Base-by-base conservation (phyloP, 2,329 filamentous ascomycete genomes). In the Tolypocladium cylindrosporum region DNA sequence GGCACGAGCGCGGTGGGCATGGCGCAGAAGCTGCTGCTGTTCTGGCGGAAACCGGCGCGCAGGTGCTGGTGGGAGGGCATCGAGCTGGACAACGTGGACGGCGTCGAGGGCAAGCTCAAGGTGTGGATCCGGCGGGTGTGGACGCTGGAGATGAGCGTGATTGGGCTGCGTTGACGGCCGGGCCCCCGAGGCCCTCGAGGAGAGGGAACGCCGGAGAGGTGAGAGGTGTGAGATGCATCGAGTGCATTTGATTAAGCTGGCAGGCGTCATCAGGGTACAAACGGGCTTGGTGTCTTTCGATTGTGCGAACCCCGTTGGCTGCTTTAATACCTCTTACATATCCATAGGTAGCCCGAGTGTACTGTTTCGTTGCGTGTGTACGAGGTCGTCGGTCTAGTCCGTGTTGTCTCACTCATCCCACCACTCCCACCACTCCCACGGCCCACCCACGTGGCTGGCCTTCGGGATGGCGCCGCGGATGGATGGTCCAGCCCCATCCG, bases 61-160 rank as follows among this genome's bases (percentile, higher is more conserved):
- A 84, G 94, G 71, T 99, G 94, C 79, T 99, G 94, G 94, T 99
- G 94, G 94, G 94, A 99, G 72, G 94, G 94, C 31, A 89, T 99
- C 42, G 92, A 97, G 72, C 79, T 99, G 51, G 85, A 94, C 21
- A 81, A 90, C 63, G 89, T 99, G 14, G 91, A 95, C 55, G 94
- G 94, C 16, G 88, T 97, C 9, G 85, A 96, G 55, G 93, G 92
- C 56, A 90, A 87, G 71, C 80, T 99, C 65, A 99, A 99, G 76
- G 91, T 99, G 59, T 99, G 94, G 94, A 97, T 99, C 71, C 83
- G 94, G 69, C 84, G 94, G 67, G 94, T 99, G 60, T 99, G 94
- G 94, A 99, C 94, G 60, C 81, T 99, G 59, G 94, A 99, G 79
- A 99, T 99, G 90, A 94, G 90, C 71, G 90, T 94, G 57, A 94